Evolutionary conservation across 208 protist species (phyloP).

Genomic region (Leishmania braziliensis): DNA sequence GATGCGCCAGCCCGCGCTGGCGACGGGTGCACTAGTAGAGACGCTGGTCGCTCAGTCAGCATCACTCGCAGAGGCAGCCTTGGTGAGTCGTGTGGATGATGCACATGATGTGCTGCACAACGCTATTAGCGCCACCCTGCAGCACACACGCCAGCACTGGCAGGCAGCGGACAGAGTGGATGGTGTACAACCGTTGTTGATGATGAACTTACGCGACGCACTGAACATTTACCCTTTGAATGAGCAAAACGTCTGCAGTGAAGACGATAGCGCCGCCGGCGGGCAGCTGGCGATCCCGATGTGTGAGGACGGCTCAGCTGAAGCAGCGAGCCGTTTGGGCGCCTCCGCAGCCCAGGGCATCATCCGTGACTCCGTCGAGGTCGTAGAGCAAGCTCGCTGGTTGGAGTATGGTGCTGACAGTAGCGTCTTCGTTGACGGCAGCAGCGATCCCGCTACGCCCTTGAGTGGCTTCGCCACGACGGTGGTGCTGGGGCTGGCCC

Average conservation of each 20-base stretch:
- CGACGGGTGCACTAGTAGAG: not conserved
- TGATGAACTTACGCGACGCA: constrained; percentile 7
- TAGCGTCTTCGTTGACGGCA: not conserved
- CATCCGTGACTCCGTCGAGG: not conserved
- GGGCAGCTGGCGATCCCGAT: not conserved
- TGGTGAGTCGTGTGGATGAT: not conserved
- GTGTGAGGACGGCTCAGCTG: not conserved
- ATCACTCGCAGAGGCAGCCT: not conserved
- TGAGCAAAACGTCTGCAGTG: not conserved
- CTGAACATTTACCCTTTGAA: not conserved
- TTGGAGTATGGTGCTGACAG: not conserved
- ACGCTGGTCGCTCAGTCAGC: not conserved
- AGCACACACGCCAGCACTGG: constrained; percentile 1
- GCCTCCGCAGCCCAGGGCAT: not conserved
- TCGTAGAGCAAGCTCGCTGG: not conserved
- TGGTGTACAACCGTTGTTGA: not conserved
- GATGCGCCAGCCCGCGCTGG: not conserved
- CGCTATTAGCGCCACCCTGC: constrained; percentile 5
- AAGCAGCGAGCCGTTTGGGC: not conserved
- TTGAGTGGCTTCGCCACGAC: not conserved
- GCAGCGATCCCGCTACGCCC: not conserved
- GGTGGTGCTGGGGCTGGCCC: constrained; percentile 2
- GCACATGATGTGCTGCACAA: constrained; percentile 14
- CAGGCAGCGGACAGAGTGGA: not conserved
- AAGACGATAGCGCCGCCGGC: not conserved